phyloP scores from a whole-genome alignment of 169 alveolate species.

The Plasmodium adleri region DNA sequence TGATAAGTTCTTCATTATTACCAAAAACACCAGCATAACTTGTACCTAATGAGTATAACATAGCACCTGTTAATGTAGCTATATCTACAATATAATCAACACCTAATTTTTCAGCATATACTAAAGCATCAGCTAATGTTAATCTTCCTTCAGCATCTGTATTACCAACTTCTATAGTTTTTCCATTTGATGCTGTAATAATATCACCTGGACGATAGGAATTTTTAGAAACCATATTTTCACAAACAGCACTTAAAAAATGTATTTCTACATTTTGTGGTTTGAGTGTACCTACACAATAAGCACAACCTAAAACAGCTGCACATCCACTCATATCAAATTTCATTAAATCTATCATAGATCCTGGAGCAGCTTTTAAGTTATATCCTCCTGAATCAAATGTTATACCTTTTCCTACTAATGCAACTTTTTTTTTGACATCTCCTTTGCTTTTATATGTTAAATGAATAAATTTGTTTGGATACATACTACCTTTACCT shows the following conservation, averaged over 20 bases:
- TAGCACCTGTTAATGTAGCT: constrained; percentile 98
- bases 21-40: constrained; percentile 85
- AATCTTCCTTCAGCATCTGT: constrained; percentile 99
- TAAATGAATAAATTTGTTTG: constrained; percentile 90
- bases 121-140: constrained; percentile 96
- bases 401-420: constrained; percentile 96
- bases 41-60: constrained; percentile 90
- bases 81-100: constrained; percentile 92
- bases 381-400: constrained; percentile 96
- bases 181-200: constrained; percentile 94
- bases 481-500: constrained; percentile 91
- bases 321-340: constrained; percentile 93
- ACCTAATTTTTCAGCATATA: constrained; percentile 90
- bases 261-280: constrained; percentile 91
- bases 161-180: constrained; percentile 95
- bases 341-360: constrained; percentile 87
- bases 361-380: constrained; percentile 86
- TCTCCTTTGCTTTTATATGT: constrained; percentile 83
- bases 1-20: constrained; percentile 78
- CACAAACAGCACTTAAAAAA: constrained; percentile 91
- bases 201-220: constrained; percentile 96
- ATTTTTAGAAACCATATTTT: constrained; percentile 92
- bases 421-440: constrained; percentile 84
- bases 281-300: constrained; percentile 85
- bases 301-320: constrained; percentile 92